Evolutionary conservation across 2,329 filamentous ascomycete genomes (phyloP), one percentile per base, ranked within the genome.

Genomic region (Penicillium nordicum): DNA sequence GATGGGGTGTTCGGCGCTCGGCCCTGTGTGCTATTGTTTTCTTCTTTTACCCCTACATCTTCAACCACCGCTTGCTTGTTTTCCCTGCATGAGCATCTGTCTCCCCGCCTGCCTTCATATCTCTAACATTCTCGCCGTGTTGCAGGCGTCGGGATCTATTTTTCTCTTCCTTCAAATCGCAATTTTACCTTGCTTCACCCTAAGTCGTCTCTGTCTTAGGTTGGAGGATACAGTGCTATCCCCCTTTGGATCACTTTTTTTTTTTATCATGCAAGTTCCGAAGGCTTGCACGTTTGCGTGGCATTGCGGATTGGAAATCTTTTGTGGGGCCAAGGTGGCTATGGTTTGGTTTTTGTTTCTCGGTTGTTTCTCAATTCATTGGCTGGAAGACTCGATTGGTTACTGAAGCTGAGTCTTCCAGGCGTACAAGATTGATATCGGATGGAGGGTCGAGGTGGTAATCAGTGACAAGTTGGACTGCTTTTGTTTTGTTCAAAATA

Each of bases 1-100:
- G 63, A 58, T 56, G 56, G 61, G 70, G 69, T 67, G 69, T 73
- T 66, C 57, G 69, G 69, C 69, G 70, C 69, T 67, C 57, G 58
- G 61, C 60, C 55, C 56, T 66, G 62, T 57, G 54, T 55, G 55
- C 62, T 61, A 62, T 63, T 60, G 55, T 63, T 62, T 61, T 51
- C 40, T 53, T 61, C 36, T 58, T 51, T 59, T 55, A 47, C 42
- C 57, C 50, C 59, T 59, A 58, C 61, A 40, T 52, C 62, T 52
- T 61, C 50, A 43, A 57, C 47, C 53, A 29, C 45, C 55, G 57
- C 47, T 52, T 61, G 53, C 47, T 55, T 57, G 53, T 57, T 60
- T 60, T 59, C 65, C 59, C 58, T 58, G 57, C 58, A 61, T 64
- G 57, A 60, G 58, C 61, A 63, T 65, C 62, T 61, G 57, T 62